Evolutionary conservation across 306 rosid genomes (phyloP), one percentile per base, ranked within the genome.

Genomic region (Rubus parviflorus): DNA sequence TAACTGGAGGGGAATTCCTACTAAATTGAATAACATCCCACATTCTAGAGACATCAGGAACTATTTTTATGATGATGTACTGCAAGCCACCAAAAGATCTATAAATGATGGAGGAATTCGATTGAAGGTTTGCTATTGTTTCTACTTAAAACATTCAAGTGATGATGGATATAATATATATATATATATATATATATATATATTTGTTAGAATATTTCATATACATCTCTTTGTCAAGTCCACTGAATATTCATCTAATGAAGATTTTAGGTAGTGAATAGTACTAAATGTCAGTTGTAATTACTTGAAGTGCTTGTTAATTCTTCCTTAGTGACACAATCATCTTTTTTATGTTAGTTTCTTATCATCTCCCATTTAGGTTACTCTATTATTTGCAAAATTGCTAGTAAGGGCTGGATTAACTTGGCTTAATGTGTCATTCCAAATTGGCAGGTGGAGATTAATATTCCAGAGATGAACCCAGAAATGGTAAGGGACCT

Each of bases 1-100:
- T 82, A 81, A 73, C 54, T 95, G 98, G 98, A 95, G 92, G 87
- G 97, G 98, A 54, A 86, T 95, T 80, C 98, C 97, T 76, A 95
- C 98, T 72, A 92, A 85, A 82, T 82, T 95, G 84, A 92, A 90
- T 85, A 95, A 95, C 83, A 90, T 92, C 83, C 97, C 97, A 45
- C 98, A 95, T 80, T 95, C 98, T 14, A 87, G 93, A 85, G 98
- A 92, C 76, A 92, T 92, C 74, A 85, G 98, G 78, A 82, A 88
- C 81, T 95, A 95, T 82, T 95, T 95, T 84, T 95, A 95, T 41
- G 81, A 83, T 45, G 98, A 95, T 73, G 97, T 92, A 82, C 83
- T 90, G 73, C 88, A 75, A 85, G 97, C 96, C 80, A 95, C 97
- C 72, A 79, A 86, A 75, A 88, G 92, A 72, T 91, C 97, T 60